phyloP scores from a whole-genome alignment of 2,329 filamentous ascomycete genomes.

The Phyllosticta citrichinensis region DNA sequence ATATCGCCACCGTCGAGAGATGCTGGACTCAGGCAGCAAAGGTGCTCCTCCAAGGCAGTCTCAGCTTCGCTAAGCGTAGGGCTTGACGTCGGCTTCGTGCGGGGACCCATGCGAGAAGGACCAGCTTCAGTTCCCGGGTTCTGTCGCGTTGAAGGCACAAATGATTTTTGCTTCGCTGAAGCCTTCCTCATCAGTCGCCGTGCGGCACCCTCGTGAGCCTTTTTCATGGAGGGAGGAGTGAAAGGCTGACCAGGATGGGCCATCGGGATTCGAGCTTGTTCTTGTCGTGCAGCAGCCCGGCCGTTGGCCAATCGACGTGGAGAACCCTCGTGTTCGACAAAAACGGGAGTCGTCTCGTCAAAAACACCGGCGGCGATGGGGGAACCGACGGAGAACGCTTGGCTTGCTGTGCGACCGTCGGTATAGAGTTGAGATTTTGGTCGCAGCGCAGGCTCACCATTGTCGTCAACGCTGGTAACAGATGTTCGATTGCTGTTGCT shows the following conservation, averaged over 20 bases:
- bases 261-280: conserved; percentile 2
- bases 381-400: conserved; percentile 16
- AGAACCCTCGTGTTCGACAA: not conserved
- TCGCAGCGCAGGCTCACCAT: conserved; percentile 19
- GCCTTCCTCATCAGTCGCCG: not conserved
- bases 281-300: not conserved
- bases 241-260: not conserved
- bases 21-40: not conserved
- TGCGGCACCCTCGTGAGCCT: not conserved
- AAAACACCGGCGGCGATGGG: conserved; percentile 20
- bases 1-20: not conserved
- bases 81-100: conserved; percentile 18
- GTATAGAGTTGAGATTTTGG: conserved; percentile 11
- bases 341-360: conserved; percentile 13
- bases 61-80: conserved; percentile 40
- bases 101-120: conserved; percentile 5
- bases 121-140: not conserved
- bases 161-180: not conserved
- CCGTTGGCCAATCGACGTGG: not conserved
- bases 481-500: conserved; percentile 27
- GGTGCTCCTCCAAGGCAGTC: conserved; percentile 20
- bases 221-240: not conserved
- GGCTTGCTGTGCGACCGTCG: conserved; percentile 13
- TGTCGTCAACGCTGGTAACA: conserved; percentile 28
- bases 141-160: not conserved